phyloP scores from a whole-genome alignment of 2,329 filamentous ascomycete genomes.

The Apiospora marii region DNA sequence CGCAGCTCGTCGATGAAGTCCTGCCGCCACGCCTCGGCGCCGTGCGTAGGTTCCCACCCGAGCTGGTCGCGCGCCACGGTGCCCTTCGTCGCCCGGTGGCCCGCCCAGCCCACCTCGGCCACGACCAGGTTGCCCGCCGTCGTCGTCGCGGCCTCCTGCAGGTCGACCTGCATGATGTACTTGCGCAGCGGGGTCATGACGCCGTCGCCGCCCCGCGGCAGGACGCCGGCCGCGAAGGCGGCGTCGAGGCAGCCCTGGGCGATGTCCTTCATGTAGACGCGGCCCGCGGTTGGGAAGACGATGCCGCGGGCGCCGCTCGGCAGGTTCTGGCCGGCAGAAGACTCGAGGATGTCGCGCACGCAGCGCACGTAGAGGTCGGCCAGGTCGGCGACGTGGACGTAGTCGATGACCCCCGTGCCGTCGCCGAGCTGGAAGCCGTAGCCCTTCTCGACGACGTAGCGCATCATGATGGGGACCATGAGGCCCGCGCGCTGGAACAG shows the following conservation, averaged over 20 bases:
- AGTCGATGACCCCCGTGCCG: conserved; percentile 29
- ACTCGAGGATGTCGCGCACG: conserved; percentile 27
- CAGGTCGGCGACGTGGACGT: conserved; percentile 32
- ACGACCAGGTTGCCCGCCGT: conserved; percentile 16
- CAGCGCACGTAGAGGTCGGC: conserved; percentile 32
- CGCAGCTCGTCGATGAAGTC: conserved; percentile 8
- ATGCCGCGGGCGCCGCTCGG: background rate
- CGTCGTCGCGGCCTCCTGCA: conserved; percentile 9
- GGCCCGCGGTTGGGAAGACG: conserved; percentile 27
- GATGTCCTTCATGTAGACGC: conserved; percentile 23
- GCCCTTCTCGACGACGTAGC: conserved; percentile 30
- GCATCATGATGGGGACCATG: conserved; percentile 32
- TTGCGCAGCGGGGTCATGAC: conserved; percentile 14
- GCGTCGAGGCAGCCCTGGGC: conserved; percentile 28
- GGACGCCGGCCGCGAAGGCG: conserved; percentile 28
- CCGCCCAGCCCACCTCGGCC: conserved; percentile 24
- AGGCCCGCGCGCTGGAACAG: conserved; percentile 30
- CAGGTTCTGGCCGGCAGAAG: background rate
- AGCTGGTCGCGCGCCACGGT: conserved; percentile 28
- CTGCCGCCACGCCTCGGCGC: background rate
- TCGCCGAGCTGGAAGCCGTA: conserved; percentile 32
- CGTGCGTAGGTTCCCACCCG: background rate
- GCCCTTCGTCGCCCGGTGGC: conserved; percentile 24
- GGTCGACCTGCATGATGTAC: conserved; percentile 25
- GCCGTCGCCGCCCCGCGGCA: conserved; percentile 24